These are phyloP conservation scores for Sugiyamaella grinbergsii DNA, from an alignment of 1,139 yeast species.

Conservation along the genomic window DNA sequence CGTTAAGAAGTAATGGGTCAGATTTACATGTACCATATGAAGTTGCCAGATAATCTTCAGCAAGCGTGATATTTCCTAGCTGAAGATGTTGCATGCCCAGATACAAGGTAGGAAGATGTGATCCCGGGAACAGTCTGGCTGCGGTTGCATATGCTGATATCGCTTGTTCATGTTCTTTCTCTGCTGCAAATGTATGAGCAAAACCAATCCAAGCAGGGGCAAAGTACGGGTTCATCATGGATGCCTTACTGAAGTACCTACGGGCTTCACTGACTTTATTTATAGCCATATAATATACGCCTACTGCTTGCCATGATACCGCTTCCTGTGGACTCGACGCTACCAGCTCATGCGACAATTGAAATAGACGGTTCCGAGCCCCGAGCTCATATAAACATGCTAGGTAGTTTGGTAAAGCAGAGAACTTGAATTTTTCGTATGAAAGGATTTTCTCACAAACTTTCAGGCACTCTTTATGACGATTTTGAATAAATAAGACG, in stretches of 20 bases:
- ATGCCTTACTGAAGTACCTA: slow-evolving; percentile 84
- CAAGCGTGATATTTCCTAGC: slow-evolving; percentile 76
- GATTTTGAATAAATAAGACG: slow-evolving; percentile 71
- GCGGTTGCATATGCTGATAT: slow-evolving; percentile 97
- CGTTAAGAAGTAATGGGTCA: slow-evolving; percentile 88
- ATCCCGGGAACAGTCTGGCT: slow-evolving; percentile 89
- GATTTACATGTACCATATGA: slow-evolving; percentile 76
- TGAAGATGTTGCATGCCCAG: slow-evolving; percentile 96
- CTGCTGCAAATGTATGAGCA: slow-evolving; percentile 96
- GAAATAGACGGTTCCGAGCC: slow-evolving; percentile 76
- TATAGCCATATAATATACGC: slow-evolving; percentile 80
- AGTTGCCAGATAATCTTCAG: slow-evolving; percentile 81
- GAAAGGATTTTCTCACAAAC: slow-evolving; percentile 65
- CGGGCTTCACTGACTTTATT: slow-evolving; percentile 80
- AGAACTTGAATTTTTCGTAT: slow-evolving; percentile 69
- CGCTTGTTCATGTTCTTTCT: slow-evolving; percentile 98
- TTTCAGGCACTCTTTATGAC: slow-evolving; percentile 72
- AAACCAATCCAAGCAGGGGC: slow-evolving; percentile 99
- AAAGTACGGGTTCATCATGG: slow-evolving; percentile 83
- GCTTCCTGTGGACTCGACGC: slow-evolving; percentile 82
- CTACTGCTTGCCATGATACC: slow-evolving; percentile 91
- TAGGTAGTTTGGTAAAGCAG: slow-evolving; percentile 72
- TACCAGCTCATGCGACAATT: slow-evolving; percentile 82
- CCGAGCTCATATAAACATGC: slow-evolving; percentile 86
- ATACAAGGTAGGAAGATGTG: slow-evolving; percentile 86